phyloP scores from a whole-genome alignment of 2,329 filamentous ascomycete species.

The Botrytis galanthina region DNA sequence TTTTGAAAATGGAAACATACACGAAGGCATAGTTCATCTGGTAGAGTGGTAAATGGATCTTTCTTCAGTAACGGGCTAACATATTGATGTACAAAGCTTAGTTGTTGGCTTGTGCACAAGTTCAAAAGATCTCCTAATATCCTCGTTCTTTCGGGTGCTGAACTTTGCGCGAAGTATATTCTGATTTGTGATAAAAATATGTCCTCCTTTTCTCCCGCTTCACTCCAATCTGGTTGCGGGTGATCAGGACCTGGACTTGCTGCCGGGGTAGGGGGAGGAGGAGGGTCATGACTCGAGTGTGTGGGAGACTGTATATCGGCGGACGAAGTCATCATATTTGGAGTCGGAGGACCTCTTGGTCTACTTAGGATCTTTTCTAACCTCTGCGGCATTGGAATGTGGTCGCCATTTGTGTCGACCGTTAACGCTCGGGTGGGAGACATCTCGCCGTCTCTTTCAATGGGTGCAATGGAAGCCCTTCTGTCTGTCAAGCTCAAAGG shows the following conservation, averaged over 20 bases:
- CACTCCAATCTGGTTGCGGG: constrained; percentile 69
- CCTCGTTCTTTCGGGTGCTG: constrained; percentile 71
- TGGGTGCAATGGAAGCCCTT: constrained; percentile 54
- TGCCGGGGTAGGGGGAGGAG: constrained; percentile 63
- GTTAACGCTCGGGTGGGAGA: constrained; percentile 43
- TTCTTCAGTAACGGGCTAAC: constrained; percentile 93
- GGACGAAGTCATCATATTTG: constrained; percentile 64
- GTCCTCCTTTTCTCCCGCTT: constrained; percentile 77
- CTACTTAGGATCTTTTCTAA: constrained; percentile 55
- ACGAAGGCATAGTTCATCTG: constrained; percentile 87
- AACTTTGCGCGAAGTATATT: constrained; percentile 75
- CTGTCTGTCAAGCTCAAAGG: constrained; percentile 61
- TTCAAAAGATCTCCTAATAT: constrained; percentile 87
- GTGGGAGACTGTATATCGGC: constrained; percentile 55
- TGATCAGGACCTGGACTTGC: constrained; percentile 63
- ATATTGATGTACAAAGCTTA: constrained; percentile 95
- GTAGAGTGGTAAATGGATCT: constrained; percentile 88
- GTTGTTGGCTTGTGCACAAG: constrained; percentile 88
- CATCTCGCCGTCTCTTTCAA: constrained; percentile 47
- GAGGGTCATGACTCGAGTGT: constrained; percentile 45
- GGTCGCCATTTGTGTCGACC: constrained; percentile 48
- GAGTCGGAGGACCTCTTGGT: constrained; percentile 60
- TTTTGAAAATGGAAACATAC: constrained; percentile 51
- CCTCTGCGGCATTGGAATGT: constrained; percentile 40
- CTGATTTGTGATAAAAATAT: constrained; percentile 76